Conservation (phyloP, 768 basidiomycete genomes). For the Calocera viscosa region DNA sequence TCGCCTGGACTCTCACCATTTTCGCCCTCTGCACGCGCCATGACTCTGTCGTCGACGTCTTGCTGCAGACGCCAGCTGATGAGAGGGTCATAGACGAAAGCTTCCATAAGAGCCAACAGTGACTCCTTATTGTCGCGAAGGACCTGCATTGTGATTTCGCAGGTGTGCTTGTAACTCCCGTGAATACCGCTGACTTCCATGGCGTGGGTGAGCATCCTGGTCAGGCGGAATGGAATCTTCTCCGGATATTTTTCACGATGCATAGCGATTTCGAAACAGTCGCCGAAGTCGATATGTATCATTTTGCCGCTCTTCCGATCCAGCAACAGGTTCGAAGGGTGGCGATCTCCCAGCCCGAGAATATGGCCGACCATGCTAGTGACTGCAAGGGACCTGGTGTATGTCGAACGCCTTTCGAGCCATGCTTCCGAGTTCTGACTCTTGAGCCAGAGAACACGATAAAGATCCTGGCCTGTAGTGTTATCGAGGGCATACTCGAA, state of each 20-base stretch:
- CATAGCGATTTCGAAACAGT: constrained; percentile 98
- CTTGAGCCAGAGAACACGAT: constrained; percentile 93
- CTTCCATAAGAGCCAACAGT: constrained; percentile 96
- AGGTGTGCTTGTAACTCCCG: constrained; percentile 89
- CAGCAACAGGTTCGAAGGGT: constrained; percentile 88
- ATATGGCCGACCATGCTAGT: constrained; percentile 99
- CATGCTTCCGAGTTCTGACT: constrained; percentile 92
- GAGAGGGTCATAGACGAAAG: constrained; percentile 95
- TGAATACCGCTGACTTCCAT: constrained; percentile 99
- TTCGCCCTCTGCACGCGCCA: constrained; percentile 20
- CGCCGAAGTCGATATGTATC: constrained; percentile 94
- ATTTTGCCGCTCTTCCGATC: constrained; percentile 87
- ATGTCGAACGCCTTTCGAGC: constrained; percentile 90
- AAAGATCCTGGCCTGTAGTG: constrained; percentile 95
- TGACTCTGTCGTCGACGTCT: constrained; percentile 50
- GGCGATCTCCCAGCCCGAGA: constrained; percentile 90
- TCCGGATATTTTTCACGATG: constrained; percentile 98
- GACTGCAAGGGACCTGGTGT: constrained; percentile 88
- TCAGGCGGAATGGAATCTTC: constrained; percentile 94
- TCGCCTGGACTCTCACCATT: constrained; percentile 39
- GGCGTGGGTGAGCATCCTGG: constrained; percentile 94
- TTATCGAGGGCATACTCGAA: constrained; percentile 98
- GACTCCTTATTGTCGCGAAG: constrained; percentile 95
- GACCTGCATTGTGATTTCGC: constrained; percentile 96
- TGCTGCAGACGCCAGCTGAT: constrained; percentile 92